These are phyloP conservation scores for Arabidopsis thaliana DNA, from an alignment of 345 rosid genomes.

Conservation along the genomic window DNA sequence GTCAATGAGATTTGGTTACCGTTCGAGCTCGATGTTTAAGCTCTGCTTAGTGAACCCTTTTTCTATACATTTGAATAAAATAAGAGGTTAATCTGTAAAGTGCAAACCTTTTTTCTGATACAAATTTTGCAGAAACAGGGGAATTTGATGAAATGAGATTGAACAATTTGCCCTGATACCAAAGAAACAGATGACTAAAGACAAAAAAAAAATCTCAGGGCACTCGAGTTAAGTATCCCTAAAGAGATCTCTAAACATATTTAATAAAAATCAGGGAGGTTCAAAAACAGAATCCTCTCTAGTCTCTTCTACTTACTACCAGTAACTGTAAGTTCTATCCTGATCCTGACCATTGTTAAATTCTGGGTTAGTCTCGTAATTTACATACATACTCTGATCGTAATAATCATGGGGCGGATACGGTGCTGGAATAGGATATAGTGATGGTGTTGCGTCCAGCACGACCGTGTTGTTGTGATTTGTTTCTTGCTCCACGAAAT, in stretches of 20 bases:
- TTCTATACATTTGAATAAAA: not conserved
- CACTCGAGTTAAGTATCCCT: slow-evolving; percentile 47
- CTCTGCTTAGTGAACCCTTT: not conserved
- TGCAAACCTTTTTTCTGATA: not conserved
- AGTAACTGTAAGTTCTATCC: slow-evolving; percentile 53
- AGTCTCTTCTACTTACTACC: slow-evolving; percentile 43
- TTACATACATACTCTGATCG: slow-evolving; percentile 51
- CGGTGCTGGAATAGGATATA: not conserved
- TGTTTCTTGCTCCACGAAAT: slow-evolving; percentile 48
- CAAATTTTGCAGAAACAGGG: not conserved
- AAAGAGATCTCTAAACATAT: slow-evolving; percentile 35
- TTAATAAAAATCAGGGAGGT: slow-evolving; percentile 43
- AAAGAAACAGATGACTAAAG: slow-evolving; percentile 32
- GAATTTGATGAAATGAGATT: slow-evolving; percentile 23
- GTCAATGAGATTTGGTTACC: slow-evolving; percentile 85
- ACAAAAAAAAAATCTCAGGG: slow-evolving; percentile 35
- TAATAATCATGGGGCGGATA: slow-evolving; percentile 34
- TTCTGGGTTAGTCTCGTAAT: slow-evolving; percentile 51
- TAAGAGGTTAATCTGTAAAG: slow-evolving; percentile 12
- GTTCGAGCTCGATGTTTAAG: slow-evolving; percentile 51
- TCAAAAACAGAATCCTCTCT: slow-evolving; percentile 38
- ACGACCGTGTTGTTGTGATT: slow-evolving; percentile 41
- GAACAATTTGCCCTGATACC: slow-evolving; percentile 36
- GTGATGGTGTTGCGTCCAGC: slow-evolving; percentile 22
- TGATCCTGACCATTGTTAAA: slow-evolving; percentile 35